Conservation (phyloP, 78 protist species). For the Pelomyxa schiedti region DNA sequence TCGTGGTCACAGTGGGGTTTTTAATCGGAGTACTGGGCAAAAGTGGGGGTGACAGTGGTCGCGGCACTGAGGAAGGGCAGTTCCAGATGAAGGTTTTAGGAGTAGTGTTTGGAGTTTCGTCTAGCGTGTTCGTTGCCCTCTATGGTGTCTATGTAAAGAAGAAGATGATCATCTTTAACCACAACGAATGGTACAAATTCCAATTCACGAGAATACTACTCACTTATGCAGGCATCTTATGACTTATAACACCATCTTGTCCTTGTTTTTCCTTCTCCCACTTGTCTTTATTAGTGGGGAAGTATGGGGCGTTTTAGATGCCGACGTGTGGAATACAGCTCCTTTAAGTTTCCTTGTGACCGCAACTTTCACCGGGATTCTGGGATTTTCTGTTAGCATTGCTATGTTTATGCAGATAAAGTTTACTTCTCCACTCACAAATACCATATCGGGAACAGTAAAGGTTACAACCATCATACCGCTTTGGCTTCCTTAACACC, state of each 20-base stretch:
- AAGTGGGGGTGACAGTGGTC: not conserved
- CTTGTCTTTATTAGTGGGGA: slow-evolving; percentile 50
- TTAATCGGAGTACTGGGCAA: slow-evolving; percentile 49
- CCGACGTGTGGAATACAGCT: slow-evolving; percentile 58
- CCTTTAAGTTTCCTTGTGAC: too few relatives aligned
- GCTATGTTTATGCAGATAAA: slow-evolving; percentile 71
- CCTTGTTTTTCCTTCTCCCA: slow-evolving; percentile 49
- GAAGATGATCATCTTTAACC: slow-evolving; percentile 28
- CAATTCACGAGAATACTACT: not conserved
- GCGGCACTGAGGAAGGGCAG: not conserved
- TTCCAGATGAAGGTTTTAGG: slow-evolving; percentile 12
- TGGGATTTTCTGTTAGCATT: slow-evolving; percentile 45
- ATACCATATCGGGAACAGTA: slow-evolving; percentile 69
- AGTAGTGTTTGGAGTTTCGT: slow-evolving; percentile 56
- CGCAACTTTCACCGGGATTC: slow-evolving; percentile 55
- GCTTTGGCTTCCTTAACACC: too few relatives aligned
- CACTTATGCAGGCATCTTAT: slow-evolving; percentile 23
- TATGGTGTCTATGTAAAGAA: slow-evolving; percentile 66
- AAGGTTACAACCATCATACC: too few relatives aligned
- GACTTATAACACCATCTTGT: slow-evolving; percentile 60
- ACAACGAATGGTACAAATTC: slow-evolving; percentile 36
- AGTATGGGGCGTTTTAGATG: slow-evolving; percentile 1
- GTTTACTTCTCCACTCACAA: slow-evolving; percentile 71
- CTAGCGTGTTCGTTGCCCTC: slow-evolving; percentile 61
- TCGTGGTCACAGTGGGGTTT: slow-evolving; percentile 57